Evolutionary conservation across 106 monocot genomes (phyloP), one percentile per base, ranked within the genome.

Genomic region (Dendrobium chrysotoxum): DNA sequence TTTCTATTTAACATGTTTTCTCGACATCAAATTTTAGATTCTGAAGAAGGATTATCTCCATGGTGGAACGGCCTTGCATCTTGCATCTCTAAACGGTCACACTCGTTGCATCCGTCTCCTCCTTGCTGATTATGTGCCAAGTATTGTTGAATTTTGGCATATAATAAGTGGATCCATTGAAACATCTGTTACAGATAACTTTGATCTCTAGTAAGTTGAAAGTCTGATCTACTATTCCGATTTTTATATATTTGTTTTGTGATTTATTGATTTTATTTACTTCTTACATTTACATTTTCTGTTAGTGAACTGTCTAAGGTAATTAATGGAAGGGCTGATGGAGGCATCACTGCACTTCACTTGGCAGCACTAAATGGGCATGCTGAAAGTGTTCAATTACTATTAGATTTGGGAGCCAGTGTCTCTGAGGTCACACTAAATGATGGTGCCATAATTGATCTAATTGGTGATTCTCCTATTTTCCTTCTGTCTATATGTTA

Each of bases 341-440:
- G 92, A 35, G 92, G 92, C 44, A 85, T 95, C 78, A 92, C 90
- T 40, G 85, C 95, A 0, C 89, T 95, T 81, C 95, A 95, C 82
- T 85, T 95, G 86, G 90, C 95, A n/a, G 90, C 95, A 65, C 81
- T 95, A 11, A 87, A 95, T 85, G 92, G 95, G 1, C 89, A 95
- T 53, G 81, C 80, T 28, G 90, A 95, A 80, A 77, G 83, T 76
- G 90, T 95, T 44, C 89, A 92, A 16, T 78, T 95, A 66, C 80
- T 95, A 9, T 81, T 95, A 86, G 95, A 95, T 73, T 82, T 95
- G 83, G 92, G 92, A 75, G 95, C 90, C 45, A 84, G 40, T 89
- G 81, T 89, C 7, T 86, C 82, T 58, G 86, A 86, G 21, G 77
- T 85, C 57, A 95, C 92, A 26, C 77, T 95, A 20, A 82, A 95